Percentiles rank a stretch among this genome's conserved stretches.
Conservation (phyloP, 2,329 filamentous ascomycete species). For the Aspergillus pseudoglaucus region DNA sequence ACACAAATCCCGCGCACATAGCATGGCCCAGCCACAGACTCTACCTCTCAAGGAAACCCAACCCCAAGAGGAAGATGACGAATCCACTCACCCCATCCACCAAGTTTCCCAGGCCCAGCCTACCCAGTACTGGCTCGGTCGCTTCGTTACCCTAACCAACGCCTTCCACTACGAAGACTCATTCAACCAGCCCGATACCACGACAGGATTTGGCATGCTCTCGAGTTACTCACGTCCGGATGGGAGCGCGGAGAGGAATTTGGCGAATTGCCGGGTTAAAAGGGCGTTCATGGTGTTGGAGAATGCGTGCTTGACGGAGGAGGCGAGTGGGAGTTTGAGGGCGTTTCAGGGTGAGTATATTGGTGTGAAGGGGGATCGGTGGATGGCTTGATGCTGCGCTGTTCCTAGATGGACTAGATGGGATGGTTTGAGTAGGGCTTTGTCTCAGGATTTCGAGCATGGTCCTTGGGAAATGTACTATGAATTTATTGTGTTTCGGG, state of each 20-base stretch:
- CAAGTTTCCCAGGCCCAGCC: slow-evolving; percentile 21
- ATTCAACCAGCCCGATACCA: slow-evolving; percentile 22
- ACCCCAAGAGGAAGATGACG: background rate
- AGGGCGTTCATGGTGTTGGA: slow-evolving; percentile 30
- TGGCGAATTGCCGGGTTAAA: slow-evolving; percentile 19
- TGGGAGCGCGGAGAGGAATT: slow-evolving; percentile 6
- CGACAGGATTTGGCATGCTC: slow-evolving; percentile 20
- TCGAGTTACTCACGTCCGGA: slow-evolving; percentile 14
- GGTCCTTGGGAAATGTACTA: no score
- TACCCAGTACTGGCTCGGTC: slow-evolving; percentile 25
- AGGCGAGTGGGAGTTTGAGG: slow-evolving; percentile 28
- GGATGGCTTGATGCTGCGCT: slow-evolving; percentile 6
- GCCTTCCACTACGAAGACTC: slow-evolving; percentile 27
- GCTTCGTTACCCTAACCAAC: slow-evolving; percentile 25
- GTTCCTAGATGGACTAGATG: background rate
- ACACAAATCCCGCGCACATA: slow-evolving; percentile 4
- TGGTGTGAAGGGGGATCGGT: slow-evolving; percentile 13
- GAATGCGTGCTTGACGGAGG: slow-evolving; percentile 26
- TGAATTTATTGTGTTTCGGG: no score
- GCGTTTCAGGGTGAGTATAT: slow-evolving; percentile 23
- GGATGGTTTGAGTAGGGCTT: no score
- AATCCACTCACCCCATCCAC: background rate
- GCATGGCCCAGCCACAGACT: slow-evolving; percentile 7
- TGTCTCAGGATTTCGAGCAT: no score
- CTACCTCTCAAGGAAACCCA: background rate